Conservation (phyloP, 768 basidiomycete genomes). For the Hypholoma sublateritium region DNA sequence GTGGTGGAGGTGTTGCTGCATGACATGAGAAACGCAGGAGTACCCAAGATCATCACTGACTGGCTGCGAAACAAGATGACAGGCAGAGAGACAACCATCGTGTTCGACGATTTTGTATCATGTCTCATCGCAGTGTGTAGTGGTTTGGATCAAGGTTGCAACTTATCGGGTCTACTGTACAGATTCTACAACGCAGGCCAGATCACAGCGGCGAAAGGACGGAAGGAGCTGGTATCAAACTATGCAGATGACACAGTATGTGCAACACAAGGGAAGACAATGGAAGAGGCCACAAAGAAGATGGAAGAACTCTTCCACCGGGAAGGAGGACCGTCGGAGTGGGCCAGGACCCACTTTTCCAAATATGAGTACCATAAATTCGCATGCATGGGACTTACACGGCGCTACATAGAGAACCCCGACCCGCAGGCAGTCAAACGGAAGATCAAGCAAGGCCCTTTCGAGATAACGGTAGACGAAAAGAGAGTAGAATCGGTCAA, state of each 20-base stretch:
- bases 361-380: conserved; percentile 7
- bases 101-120: conserved; percentile 28
- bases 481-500: not conserved
- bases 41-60: conserved; percentile 19
- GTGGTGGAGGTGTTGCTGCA: conserved; percentile 16
- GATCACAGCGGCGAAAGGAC: not conserved
- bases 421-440: not conserved
- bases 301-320: not conserved
- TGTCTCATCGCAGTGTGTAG: conserved; percentile 14
- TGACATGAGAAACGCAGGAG: conserved; percentile 19
- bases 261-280: not conserved
- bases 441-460: not conserved
- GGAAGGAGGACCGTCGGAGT: conserved; percentile 1
- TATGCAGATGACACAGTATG: conserved; percentile 7
- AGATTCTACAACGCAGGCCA: conserved; percentile 12
- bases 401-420: not conserved
- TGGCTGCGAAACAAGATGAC: conserved; percentile 17
- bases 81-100: conserved; percentile 17
- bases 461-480: not conserved
- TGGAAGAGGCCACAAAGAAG: not conserved
- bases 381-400: not conserved
- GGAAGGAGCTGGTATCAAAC: not conserved
- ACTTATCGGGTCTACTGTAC: conserved; percentile 23
- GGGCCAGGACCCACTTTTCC: conserved; percentile 5
- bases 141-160: conserved; percentile 27